These are phyloP conservation scores for Lecanicillium sp. DNA, from an alignment of 2,329 filamentous ascomycete genomes.

Conservation along the genomic window DNA sequence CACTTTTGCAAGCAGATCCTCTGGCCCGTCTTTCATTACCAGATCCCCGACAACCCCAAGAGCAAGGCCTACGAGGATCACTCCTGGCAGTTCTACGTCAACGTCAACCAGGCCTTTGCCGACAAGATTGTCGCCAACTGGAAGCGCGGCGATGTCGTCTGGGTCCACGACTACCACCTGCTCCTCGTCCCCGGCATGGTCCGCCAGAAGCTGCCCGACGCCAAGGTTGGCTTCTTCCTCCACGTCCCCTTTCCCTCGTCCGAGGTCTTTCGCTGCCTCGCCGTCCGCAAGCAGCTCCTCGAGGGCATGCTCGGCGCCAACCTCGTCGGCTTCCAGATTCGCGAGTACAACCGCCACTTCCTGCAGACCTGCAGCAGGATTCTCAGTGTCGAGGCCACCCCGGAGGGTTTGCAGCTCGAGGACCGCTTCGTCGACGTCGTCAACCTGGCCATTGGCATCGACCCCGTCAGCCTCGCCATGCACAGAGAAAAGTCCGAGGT, in stretches of 20 bases:
- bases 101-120: slow-evolving; percentile 87
- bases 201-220: slow-evolving; percentile 82
- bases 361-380: slow-evolving; percentile 91
- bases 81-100: slow-evolving; percentile 91
- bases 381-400: slow-evolving; percentile 81
- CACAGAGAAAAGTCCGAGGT: slow-evolving; percentile 70
- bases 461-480: slow-evolving; percentile 67
- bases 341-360: slow-evolving; percentile 91
- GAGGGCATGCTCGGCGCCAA: slow-evolving; percentile 93
- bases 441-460: slow-evolving; percentile 83
- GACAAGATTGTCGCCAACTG: slow-evolving; percentile 86
- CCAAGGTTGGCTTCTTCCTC: slow-evolving; percentile 92
- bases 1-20: slow-evolving; percentile 98
- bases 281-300: slow-evolving; percentile 77
- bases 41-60: slow-evolving; percentile 95
- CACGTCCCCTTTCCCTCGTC: slow-evolving; percentile 95
- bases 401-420: slow-evolving; percentile 82
- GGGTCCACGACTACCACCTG: slow-evolving; percentile 94
- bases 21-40: slow-evolving; percentile 97
- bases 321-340: slow-evolving; percentile 86
- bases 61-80: slow-evolving; percentile 98
- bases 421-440: slow-evolving; percentile 89
- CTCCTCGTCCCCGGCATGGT: slow-evolving; percentile 85
- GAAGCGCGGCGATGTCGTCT: slow-evolving; percentile 88
- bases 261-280: slow-evolving; percentile 88